phyloP scores from a whole-genome alignment of 805 yeast genomes.

The Brettanomyces bruxellensis region DNA sequence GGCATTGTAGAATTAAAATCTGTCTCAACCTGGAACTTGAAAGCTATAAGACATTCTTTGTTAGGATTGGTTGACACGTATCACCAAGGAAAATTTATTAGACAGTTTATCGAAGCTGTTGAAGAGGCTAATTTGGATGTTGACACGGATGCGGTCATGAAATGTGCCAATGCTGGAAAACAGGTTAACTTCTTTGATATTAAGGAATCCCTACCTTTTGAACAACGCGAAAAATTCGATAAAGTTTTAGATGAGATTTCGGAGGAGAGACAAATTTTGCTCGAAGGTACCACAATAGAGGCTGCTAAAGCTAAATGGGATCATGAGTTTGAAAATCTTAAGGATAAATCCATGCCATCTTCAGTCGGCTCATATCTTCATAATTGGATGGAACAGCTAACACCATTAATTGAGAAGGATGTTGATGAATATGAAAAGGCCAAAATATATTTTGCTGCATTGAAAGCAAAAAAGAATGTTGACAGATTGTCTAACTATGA shows the following conservation, averaged over 20 bases:
- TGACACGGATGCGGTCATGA: constrained; percentile 7
- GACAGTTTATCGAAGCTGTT: constrained; percentile 11
- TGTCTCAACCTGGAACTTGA: constrained; percentile 71
- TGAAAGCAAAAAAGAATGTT: constrained; percentile 2
- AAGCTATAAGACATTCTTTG: constrained; percentile 68
- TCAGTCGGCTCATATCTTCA: constrained; percentile 68
- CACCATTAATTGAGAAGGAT: constrained; percentile 65
- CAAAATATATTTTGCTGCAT: constrained; percentile 15
- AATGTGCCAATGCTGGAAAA: constrained; percentile 7
- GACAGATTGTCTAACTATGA: constrained; percentile 6
- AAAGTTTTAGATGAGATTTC: constrained; percentile 60
- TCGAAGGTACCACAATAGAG: constrained; percentile 74
- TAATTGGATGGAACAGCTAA: constrained; percentile 73
- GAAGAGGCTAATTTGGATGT: constrained; percentile 15
- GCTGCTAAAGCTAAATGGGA: constrained; percentile 89
- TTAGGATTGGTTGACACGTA: constrained; percentile 33
- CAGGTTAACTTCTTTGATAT: constrained; percentile 58
- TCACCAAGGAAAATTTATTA: constrained; percentile 17
- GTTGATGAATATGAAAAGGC: constrained; percentile 44
- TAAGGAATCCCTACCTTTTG: constrained; percentile 42
- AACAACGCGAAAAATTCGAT: constrained; percentile 49
- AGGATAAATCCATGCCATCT: constrained; percentile 37
- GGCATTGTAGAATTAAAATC: constrained; percentile 45
- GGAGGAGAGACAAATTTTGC: constrained; percentile 60
- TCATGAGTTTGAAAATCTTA: constrained; percentile 52